A percentile compares a stretch with the other conserved stretches of the same genome.
phyloP scores from a whole-genome alignment of 192 early-diverging fungal species.

The Umbelopsis sp. region DNA sequence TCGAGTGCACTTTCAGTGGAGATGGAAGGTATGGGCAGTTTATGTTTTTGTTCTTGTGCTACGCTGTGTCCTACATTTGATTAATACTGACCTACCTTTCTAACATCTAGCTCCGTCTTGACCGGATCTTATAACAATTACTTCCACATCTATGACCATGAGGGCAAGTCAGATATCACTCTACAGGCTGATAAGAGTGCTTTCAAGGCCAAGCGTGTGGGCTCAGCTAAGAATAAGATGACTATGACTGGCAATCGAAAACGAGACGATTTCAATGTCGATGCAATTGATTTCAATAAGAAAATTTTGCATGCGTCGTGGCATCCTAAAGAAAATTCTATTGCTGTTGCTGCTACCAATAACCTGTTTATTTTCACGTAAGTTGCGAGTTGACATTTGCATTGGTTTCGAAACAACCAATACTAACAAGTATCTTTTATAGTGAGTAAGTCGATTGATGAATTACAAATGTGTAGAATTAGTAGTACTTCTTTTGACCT shows the following conservation, averaged over 20 bases:
- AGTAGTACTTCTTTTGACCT: neutral
- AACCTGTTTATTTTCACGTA: conserved; percentile 84
- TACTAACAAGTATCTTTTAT: neutral
- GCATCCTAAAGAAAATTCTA: conserved; percentile 91
- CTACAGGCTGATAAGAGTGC: conserved; percentile 98
- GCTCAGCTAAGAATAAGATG: conserved; percentile 77
- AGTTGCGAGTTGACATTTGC: neutral
- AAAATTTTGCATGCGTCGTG: conserved; percentile 93
- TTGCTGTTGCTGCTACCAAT: conserved; percentile 92
- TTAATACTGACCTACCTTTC: neutral
- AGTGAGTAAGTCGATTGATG: conserved; percentile 7
- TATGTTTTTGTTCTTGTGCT: neutral
- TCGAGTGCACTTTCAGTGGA: conserved; percentile 96
- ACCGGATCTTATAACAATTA: conserved; percentile 99
- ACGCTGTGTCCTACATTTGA: neutral
- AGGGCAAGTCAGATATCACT: conserved; percentile 73
- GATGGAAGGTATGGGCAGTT: conserved; percentile 77
- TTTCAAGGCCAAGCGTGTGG: conserved; percentile 86
- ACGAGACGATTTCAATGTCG: conserved; percentile 65
- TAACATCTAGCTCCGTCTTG: conserved; percentile 72
- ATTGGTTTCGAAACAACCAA: neutral
- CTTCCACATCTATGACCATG: conserved; percentile 91
- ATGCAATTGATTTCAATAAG: conserved; percentile 82
- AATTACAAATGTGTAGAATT: neutral
- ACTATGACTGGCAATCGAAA: conserved; percentile 43